Percentiles rank a stretch among this genome's conserved stretches.
These are phyloP conservation scores for Cystobasidiopsis lactophilus DNA, from an alignment of 768 basidiomycete species.

Conservation along the genomic window DNA sequence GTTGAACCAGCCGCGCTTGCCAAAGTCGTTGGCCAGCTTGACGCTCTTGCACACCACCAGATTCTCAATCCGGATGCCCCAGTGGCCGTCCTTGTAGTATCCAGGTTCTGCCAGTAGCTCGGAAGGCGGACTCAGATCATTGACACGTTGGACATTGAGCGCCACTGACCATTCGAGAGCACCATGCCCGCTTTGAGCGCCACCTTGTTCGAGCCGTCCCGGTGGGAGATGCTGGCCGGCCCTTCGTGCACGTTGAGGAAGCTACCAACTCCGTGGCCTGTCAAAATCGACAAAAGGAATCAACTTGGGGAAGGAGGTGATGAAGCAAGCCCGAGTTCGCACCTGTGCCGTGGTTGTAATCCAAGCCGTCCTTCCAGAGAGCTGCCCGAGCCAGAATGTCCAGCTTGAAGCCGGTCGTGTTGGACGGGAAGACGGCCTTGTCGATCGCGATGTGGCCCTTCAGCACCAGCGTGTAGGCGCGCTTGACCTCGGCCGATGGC, in stretches of 20 bases:
- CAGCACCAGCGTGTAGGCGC: slow-evolving; percentile 73
- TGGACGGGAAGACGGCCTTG: slow-evolving; percentile 50
- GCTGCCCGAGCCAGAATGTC: slow-evolving; percentile 58
- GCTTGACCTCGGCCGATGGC: slow-evolving; percentile 58
- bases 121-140: slow-evolving; percentile 1
- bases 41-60: slow-evolving; percentile 53
- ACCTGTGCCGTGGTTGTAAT: slow-evolving; percentile 23
- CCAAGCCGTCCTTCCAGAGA: slow-evolving; percentile 71
- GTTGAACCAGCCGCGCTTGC: slow-evolving; percentile 56
- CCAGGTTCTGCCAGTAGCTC: slow-evolving; percentile 10
- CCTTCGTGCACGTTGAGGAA: slow-evolving; percentile 85
- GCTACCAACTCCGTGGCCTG: slow-evolving; percentile 84
- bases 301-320: too few relatives aligned
- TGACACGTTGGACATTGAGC: neutral
- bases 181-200: slow-evolving; percentile 63
- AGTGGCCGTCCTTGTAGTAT: slow-evolving; percentile 42
- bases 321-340: neutral
- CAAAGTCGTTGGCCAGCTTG: slow-evolving; percentile 40
- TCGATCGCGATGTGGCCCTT: slow-evolving; percentile 68
- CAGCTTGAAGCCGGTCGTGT: slow-evolving; percentile 24
- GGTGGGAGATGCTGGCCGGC: slow-evolving; percentile 35
- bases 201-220: slow-evolving; percentile 20
- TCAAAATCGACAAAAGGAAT: slow-evolving; percentile 26
- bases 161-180: slow-evolving; percentile 45
- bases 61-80: slow-evolving; percentile 83